A percentile compares a stretch with the other conserved stretches of the same genome.
These are phyloP conservation scores for Trichoderma gracile DNA, from an alignment of 2,329 filamentous ascomycete genomes.

Conservation along the genomic window DNA sequence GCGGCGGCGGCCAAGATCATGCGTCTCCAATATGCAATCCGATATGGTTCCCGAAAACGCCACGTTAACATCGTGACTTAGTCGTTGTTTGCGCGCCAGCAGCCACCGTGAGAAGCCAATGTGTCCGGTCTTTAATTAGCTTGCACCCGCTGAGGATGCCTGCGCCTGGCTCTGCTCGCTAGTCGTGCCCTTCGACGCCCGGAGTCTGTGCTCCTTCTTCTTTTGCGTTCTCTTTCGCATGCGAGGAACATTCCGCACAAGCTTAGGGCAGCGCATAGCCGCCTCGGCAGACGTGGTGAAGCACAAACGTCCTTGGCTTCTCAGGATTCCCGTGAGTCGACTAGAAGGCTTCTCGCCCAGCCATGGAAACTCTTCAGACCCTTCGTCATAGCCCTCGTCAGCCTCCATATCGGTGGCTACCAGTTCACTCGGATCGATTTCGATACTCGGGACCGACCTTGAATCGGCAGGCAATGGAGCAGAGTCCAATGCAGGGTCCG, in stretches of 20 bases:
- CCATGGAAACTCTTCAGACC: slow-evolving; percentile 34
- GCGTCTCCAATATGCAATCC: slow-evolving; percentile 3
- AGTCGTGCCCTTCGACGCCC: not conserved
- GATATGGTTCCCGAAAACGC: slow-evolving; percentile 7
- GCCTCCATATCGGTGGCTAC: slow-evolving; percentile 30
- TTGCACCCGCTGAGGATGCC: not conserved
- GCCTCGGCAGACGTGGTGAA: slow-evolving; percentile 28
- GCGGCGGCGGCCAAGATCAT: not conserved
- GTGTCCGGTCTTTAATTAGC: not conserved
- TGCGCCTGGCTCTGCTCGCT: not conserved
- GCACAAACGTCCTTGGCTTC: slow-evolving; percentile 27
- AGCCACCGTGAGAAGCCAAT: not conserved
- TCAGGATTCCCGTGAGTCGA: slow-evolving; percentile 27
- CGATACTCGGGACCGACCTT: not conserved
- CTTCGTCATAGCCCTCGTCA: slow-evolving; percentile 36
- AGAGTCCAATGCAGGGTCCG: not conserved
- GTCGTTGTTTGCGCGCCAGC: slow-evolving; percentile 1
- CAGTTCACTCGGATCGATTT: slow-evolving; percentile 17
- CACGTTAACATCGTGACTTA: slow-evolving; percentile 18
- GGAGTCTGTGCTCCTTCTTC: slow-evolving; percentile 26
- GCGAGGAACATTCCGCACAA: slow-evolving; percentile 31
- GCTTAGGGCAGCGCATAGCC: slow-evolving; percentile 28
- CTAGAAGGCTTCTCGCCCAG: slow-evolving; percentile 29
- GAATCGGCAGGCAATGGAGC: not conserved
- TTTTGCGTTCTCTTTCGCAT: slow-evolving; percentile 30